Base-by-base conservation (phyloP, 1,284 basidiomycete species). In the Vanrija pseudolonga region DNA sequence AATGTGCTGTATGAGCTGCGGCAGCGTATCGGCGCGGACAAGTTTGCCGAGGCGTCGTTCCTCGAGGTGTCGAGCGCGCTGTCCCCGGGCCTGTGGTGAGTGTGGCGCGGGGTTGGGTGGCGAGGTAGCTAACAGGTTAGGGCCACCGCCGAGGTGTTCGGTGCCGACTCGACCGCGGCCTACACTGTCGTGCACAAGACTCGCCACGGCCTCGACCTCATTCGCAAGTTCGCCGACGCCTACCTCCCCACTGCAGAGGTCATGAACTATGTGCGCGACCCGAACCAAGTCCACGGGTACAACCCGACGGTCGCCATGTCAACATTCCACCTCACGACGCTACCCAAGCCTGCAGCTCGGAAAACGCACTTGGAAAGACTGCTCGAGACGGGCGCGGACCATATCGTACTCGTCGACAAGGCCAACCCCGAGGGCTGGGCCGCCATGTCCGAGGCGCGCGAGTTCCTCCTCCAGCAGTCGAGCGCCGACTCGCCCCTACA, bases 351-450 rank as follows among this genome's bases (percentile, higher is more conserved):
- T 41, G 64, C 83, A 8, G 81, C 84, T 6, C 83, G 88, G 46
- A 50, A 53, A 18, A 51, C 54, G 36, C 62, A 66, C 57, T 59
- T 64, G 47, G 51, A 53, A 39, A 52, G 59, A 50, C 62, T 62
- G 26, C 53, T 67, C 19, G 40, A 57, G 20, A 53, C 62, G 22
- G 45, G 47, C 15, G 50, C 66, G 1, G 59, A 67, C n/a, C 64
- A 67, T 46, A 55, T 92, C 85, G 80, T 97, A 51, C 78, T 98
- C 40, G 86, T 98, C 56, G 95, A 99, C 71, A 85, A 90, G 51
- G 87, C 84, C 43, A 88, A 86, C 2, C 80, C 80, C 19, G 78
- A 81, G 37, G 92, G 92, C 0, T 98, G 96, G 73, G 83, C 86
- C 57, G 80, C 81, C 41, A 85, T 98, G 47, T 85, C 85, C n/a